A percentile compares a stretch with the other conserved stretches of the same genome.
These are phyloP conservation scores for Chlorella sp. DNA, from an alignment of 139 green algal genomes.

Conservation along the genomic window DNA sequence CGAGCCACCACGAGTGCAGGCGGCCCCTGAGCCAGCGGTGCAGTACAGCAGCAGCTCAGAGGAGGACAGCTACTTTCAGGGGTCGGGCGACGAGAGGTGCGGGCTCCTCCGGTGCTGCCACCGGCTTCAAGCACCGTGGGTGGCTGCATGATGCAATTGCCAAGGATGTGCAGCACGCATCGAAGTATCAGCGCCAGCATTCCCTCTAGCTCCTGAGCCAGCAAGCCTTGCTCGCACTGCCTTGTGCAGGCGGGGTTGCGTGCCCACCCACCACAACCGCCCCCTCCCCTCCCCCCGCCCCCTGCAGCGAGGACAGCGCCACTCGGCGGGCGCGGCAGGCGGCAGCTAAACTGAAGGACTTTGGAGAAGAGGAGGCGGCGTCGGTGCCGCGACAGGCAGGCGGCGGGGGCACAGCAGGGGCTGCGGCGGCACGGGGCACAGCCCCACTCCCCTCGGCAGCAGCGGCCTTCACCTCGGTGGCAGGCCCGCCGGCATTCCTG, in stretches of 20 bases:
- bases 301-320: constrained; percentile 26
- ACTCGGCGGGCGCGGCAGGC: not conserved
- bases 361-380: constrained; percentile 13
- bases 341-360: constrained; percentile 5
- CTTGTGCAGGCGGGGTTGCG: not conserved
- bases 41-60: constrained; percentile 25
- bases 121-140: not conserved
- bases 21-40: not conserved
- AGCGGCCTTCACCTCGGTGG: constrained; percentile 27
- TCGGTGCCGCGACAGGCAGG: not conserved
- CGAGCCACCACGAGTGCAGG: not conserved
- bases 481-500: constrained; percentile 36
- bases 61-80: constrained; percentile 40
- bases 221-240: too few species aligned
- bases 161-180: too few species aligned
- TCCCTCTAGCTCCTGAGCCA: not conserved
- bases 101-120: not conserved
- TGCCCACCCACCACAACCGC: not conserved
- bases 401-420: not conserved
- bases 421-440: not conserved
- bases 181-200: not conserved
- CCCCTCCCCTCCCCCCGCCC: not conserved
- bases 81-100: constrained; percentile 19
- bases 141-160: too few species aligned
- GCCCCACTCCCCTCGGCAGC: constrained; percentile 24